Conservation (phyloP, 139 green algal genomes). For the Chloropicon primus region DNA sequence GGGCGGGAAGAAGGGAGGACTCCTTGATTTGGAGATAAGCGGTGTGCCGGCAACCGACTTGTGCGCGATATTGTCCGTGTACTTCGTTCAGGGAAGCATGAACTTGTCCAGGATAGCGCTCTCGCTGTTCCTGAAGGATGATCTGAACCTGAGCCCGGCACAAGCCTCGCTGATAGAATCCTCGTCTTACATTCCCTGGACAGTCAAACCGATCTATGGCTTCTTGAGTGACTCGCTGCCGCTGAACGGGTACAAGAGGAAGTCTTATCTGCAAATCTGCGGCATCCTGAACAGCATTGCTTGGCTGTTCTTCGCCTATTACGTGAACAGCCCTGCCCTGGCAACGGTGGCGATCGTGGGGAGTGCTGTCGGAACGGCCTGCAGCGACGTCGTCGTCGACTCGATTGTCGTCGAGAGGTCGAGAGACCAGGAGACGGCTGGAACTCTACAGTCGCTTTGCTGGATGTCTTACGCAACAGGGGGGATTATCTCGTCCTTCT, state of each 20-base stretch:
- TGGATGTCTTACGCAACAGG: conserved; percentile 71
- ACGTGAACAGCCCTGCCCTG: conserved; percentile 26
- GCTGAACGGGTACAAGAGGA: conserved; percentile 76
- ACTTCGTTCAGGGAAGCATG: conserved; percentile 91
- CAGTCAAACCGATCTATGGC: conserved; percentile 89
- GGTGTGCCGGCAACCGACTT: not conserved
- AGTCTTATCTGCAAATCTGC: conserved; percentile 72
- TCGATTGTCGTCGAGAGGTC: conserved; percentile 82
- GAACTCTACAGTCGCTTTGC: conserved; percentile 81
- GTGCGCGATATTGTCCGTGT: conserved; percentile 47
- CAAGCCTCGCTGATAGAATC: conserved; percentile 24
- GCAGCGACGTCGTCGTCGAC: conserved; percentile 92
- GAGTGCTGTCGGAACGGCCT: conserved; percentile 56
- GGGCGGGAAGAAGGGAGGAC: not conserved
- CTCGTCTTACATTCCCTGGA: conserved; percentile 43
- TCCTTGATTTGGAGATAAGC: not conserved
- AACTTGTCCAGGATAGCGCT: conserved; percentile 67
- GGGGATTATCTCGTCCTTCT: conserved; percentile 73
- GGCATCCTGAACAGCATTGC: conserved; percentile 44
- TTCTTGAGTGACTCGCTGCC: conserved; percentile 84
- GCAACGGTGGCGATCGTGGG: conserved; percentile 39
- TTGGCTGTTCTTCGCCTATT: conserved; percentile 45
- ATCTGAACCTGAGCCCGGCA: conserved; percentile 66
- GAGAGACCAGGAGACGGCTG: conserved; percentile 48
- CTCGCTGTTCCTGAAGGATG: conserved; percentile 86